These are phyloP conservation scores for Myxozyma neotropica DNA, from an alignment of 805 yeast genomes.

Conservation along the genomic window DNA sequence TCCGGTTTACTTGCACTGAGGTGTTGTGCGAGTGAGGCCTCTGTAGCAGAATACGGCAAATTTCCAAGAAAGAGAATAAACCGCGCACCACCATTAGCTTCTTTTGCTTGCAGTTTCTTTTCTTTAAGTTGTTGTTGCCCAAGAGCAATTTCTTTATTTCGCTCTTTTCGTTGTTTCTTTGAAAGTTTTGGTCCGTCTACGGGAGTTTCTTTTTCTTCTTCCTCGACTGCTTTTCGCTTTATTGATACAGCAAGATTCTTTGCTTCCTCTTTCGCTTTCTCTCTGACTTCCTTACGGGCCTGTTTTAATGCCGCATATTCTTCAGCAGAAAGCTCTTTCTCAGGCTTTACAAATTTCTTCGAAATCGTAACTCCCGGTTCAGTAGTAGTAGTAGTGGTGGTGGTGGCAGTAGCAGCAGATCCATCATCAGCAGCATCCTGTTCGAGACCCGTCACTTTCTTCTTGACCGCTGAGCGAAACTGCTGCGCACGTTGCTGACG, in stretches of 20 bases:
- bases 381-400: too few species aligned
- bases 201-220: background rate
- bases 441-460: background rate
- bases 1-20: conserved; percentile 73
- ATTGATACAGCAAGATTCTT: background rate
- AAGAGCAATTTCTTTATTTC: conserved; percentile 10
- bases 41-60: conserved; percentile 71
- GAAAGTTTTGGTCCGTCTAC: conserved; percentile 7
- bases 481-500: conserved; percentile 13
- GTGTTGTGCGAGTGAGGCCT: conserved; percentile 65
- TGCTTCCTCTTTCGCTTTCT: conserved; percentile 2
- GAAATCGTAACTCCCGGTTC: background rate
- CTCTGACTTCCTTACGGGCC: conserved; percentile 4
- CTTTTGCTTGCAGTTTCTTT: conserved; percentile 10
- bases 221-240: conserved; percentile 16
- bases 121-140: conserved; percentile 4
- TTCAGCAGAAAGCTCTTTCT: conserved; percentile 9
- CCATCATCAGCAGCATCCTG: conserved; percentile 7
- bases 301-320: conserved; percentile 13
- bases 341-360: background rate
- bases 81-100: conserved; percentile 4
- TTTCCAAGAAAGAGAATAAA: conserved; percentile 90
- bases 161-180: conserved; percentile 18
- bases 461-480: conserved; percentile 17
- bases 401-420: conserved; percentile 3